Evolutionary conservation across 495 filamentous ascomycete species (phyloP), one percentile per base, ranked within the genome.

Genomic region (Aspergillus ellipticus): DNA sequence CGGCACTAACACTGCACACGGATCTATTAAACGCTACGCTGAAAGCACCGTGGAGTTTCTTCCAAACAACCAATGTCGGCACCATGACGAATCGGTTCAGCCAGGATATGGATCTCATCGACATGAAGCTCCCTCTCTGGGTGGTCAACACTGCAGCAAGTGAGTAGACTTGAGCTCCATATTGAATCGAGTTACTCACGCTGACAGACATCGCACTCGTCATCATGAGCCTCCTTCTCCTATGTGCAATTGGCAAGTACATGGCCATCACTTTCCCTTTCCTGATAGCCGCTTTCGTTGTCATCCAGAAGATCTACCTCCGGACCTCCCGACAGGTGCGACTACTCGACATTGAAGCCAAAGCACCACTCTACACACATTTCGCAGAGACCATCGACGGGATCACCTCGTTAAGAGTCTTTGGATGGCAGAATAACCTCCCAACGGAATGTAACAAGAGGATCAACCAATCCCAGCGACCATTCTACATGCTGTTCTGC

Each of bases 401-500:
- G 0, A 28, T 28, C 2, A 13, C 45, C 11, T n/a, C 45, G 0
- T 16, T 48, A 11, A 22, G 45, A 6, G 45, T 22, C 4, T 17
- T 48, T 7, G 4, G 3, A 2, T 48, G 45, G 45, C 45, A 48
- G 3, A 16, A 15, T 2, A 2, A 16, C 0, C 15, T 48, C 22
- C 22, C 16, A 24, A 28, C 45, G 4, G 24, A 24, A 2, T 16
- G 17, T 21, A 22, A 11, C 1, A 13, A 21, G 77, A 2, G 72
- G 77, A 73, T 90, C 2, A 86, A 91, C 62, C 71, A 48, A 77
- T 83, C 71, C 57, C 78, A 59, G 67, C 75, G 29, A 65, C 84
- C 49, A 73, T 77, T 26, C 80, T 83, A 85, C 56, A 73, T 80
- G 82, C 69, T 71, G 74, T 53, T 85, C 78, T 82, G 73, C 79